Evolutionary conservation across 805 yeast species (phyloP).

Genomic region (Debaryomyces castellii): DNA sequence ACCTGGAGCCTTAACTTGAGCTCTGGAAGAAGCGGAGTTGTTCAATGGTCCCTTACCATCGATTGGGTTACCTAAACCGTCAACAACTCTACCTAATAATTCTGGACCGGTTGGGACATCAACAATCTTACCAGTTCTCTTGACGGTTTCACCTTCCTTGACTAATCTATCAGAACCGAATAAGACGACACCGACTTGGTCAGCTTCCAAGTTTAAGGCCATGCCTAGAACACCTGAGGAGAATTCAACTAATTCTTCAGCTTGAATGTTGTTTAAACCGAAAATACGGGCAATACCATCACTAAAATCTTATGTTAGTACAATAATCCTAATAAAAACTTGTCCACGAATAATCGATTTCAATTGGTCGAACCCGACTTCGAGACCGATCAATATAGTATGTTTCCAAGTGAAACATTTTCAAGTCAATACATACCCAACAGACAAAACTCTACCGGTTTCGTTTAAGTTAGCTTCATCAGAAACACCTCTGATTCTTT

Average conservation of each 20-base stretch:
- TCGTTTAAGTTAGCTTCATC: conserved; percentile 97
- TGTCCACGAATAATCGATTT: neutral
- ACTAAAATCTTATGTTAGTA: conserved; percentile 54
- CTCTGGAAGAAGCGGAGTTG: conserved; percentile 82
- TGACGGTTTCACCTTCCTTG: conserved; percentile 99
- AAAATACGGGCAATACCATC: conserved; percentile 99
- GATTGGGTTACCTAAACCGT: conserved; percentile 98
- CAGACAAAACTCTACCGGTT: conserved; percentile 98
- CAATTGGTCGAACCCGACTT: conserved; percentile 2
- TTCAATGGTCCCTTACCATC: conserved; percentile 99
- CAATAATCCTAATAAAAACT: neutral
- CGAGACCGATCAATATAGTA: neutral
- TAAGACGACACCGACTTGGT: conserved; percentile 99
- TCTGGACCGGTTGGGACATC: conserved; percentile 99
- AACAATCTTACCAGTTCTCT: conserved; percentile 99
- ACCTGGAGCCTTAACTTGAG: conserved; percentile 99
- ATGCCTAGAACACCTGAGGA: conserved; percentile 99
- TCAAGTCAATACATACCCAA: conserved; percentile 63
- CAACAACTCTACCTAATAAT: conserved; percentile 98
- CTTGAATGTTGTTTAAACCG: conserved; percentile 99
- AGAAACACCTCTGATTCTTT: conserved; percentile 98
- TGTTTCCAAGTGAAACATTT: neutral
- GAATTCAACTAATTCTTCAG: conserved; percentile 99
- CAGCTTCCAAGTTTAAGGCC: conserved; percentile 99
- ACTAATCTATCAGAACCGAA: conserved; percentile 99